Base-by-base conservation (phyloP, 2,329 filamentous ascomycete genomes). In the Diplodia seriata region DNA sequence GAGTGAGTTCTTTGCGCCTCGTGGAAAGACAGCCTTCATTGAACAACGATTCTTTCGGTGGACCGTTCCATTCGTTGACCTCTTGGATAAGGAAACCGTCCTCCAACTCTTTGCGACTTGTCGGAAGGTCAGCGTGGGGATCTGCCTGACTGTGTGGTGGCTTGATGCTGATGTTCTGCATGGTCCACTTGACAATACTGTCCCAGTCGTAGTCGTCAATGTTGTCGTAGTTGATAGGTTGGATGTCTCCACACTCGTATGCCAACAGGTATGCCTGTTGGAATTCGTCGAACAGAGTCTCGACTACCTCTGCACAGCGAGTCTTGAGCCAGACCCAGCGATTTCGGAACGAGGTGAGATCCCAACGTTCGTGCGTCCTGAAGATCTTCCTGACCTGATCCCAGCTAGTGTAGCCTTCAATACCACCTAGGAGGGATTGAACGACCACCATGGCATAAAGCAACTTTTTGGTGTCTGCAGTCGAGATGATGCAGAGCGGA, bases 181-280 rank as follows among this genome's bases (percentile, higher is more conserved):
- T 80, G 1, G 89, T 85, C 91, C 91, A 94, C 43, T 85, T 81
- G 56, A 93, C 85, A 6, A 94, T 77, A 4, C 76, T 77, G 11
- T 81, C 78, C 90, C 91, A 93, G 73, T 94, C 89, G 69, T 92
- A 92, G 1, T 84, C 83, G 49, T 85, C 76, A 0, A 88, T 82
- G 55, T 90, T 79, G 62, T 91, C 83, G 70, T 86, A 91, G 74
- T 92, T 82, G 23, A 94, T 81, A 1, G 82, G 76, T 1, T 87
- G 84, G 1, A 94, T 71, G 69, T 89, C 84, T 9, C 85, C 85
- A 1, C 81, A 82, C 70, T 89, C 85, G 71, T 93, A 92, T 0
- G 90, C 90, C 56, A 83, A 78, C 6, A 92, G 79, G 71, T 91
- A 92, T 8, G 82, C 83, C 18, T 86, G 81, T 72, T 91, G 88